Conservation (phyloP, 2,329 filamentous ascomycete species). For the Claviceps quebecensis region DNA sequence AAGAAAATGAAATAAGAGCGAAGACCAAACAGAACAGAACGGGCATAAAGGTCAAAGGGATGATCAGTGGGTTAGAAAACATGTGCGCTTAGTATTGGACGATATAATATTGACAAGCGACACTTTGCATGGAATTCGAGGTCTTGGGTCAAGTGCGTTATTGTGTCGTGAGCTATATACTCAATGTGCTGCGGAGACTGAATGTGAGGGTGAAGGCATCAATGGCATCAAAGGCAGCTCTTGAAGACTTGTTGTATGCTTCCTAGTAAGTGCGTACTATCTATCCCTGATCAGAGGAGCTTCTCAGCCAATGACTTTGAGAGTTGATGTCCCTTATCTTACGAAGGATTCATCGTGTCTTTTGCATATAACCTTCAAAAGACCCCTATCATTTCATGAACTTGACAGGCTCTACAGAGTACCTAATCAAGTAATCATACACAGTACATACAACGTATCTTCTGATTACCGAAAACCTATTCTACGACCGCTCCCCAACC, state of each 20-base stretch:
- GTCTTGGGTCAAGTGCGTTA: neutral
- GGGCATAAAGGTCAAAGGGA: neutral
- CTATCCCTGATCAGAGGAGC: too few species aligned
- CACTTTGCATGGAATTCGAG: neutral
- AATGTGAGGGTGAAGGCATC: neutral
- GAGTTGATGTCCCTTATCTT: too few species aligned
- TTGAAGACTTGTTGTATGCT: neutral
- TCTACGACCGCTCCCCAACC: too few species aligned
- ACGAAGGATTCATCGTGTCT: too few species aligned
- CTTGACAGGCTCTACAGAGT: too few species aligned
- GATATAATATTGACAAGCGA: conserved; percentile 1
- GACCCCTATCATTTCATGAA: too few species aligned
- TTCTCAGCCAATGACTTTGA: too few species aligned
- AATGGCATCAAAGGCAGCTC: neutral
- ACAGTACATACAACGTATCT: too few species aligned
- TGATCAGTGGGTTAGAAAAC: conserved; percentile 4
- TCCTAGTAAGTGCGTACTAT: too few species aligned
- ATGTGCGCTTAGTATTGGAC: conserved; percentile 1
- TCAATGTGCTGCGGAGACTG: neutral
- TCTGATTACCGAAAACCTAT: too few species aligned
- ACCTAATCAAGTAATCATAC: too few species aligned
- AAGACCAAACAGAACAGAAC: neutral
- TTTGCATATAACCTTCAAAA: too few species aligned
- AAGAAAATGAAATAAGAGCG: neutral
- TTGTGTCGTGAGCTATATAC: neutral